These are phyloP conservation scores for Thinopyrum obtusiflorum DNA, from an alignment of 202 grass and related monocot genomes.

Conservation along the genomic window DNA sequence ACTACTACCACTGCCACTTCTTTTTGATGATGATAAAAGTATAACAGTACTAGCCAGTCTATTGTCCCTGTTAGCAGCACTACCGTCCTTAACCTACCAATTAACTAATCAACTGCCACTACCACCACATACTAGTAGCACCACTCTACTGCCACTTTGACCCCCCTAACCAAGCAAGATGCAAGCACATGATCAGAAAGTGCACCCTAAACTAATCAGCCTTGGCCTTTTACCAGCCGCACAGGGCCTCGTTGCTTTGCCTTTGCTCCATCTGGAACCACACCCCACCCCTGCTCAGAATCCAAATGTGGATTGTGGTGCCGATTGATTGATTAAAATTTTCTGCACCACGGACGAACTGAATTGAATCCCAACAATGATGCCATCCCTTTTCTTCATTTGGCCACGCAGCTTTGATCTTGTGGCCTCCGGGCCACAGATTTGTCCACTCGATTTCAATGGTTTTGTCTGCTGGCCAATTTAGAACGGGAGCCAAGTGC, in stretches of 20 bases:
- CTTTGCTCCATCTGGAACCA: not conserved
- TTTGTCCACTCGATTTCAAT: conserved; percentile 20
- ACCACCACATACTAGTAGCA: too few relatives aligned
- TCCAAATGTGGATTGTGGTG: conserved; percentile 20
- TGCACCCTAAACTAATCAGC: conserved; percentile 20
- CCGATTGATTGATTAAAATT: not conserved
- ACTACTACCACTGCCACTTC: too few relatives aligned
- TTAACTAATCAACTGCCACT: not conserved
- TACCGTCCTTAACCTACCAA: not conserved
- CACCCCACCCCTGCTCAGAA: not conserved
- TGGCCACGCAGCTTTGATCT: conserved; percentile 14
- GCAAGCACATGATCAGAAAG: conserved; percentile 2
- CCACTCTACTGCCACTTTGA: conserved; percentile 22
- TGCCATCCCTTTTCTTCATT: not conserved
- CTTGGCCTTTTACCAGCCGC: conserved; percentile 33
- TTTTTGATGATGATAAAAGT: not conserved
- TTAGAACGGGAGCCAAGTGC: conserved; percentile 9
- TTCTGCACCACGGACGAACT: not conserved
- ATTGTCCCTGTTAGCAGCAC: not conserved
- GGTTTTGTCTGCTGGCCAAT: conserved; percentile 21
- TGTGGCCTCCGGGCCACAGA: conserved; percentile 2
- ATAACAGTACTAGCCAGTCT: not conserved
- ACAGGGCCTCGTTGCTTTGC: not conserved
- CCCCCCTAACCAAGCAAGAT: conserved; percentile 28
- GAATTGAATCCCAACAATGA: not conserved